These are phyloP conservation scores for Candida pini DNA, from an alignment of 805 yeast species.

Conservation along the genomic window DNA sequence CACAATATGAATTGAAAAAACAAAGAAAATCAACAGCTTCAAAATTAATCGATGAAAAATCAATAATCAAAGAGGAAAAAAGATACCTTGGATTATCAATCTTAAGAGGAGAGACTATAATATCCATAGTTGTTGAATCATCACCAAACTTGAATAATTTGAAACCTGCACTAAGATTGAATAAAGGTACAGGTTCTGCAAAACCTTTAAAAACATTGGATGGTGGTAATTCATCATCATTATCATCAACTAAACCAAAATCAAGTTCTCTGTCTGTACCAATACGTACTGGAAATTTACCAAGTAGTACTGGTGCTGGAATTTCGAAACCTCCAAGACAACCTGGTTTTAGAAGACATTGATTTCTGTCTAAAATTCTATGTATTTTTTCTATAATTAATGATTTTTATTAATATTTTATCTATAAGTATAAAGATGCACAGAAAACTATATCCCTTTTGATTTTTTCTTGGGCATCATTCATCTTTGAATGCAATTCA, in stretches of 20 bases:
- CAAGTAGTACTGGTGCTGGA: slow-evolving; percentile 2
- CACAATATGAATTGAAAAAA: slow-evolving; percentile 23
- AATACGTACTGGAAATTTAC: slow-evolving; percentile 13
- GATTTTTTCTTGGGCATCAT: slow-evolving; percentile 87
- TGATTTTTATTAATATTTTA: background rate
- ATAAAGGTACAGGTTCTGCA: slow-evolving; percentile 28
- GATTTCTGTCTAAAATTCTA: background rate
- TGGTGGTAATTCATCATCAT: slow-evolving; percentile 5
- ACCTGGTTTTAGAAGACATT: slow-evolving; percentile 13
- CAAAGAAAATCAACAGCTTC: slow-evolving; percentile 9
- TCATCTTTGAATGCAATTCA: slow-evolving; percentile 82
- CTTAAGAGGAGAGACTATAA: slow-evolving; percentile 82
- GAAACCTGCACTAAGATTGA: slow-evolving; percentile 27
- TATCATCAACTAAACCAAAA: too few species aligned
- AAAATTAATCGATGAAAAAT: slow-evolving; percentile 28
- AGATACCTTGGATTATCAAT: slow-evolving; percentile 77
- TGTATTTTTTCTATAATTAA: slow-evolving; percentile 1
- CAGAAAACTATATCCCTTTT: slow-evolving; percentile 97
- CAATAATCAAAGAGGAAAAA: slow-evolving; percentile 53
- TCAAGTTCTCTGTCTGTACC: too few species aligned
- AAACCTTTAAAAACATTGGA: slow-evolving; percentile 23
- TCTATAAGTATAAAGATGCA: slow-evolving; percentile 79
- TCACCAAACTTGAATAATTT: slow-evolving; percentile 37
- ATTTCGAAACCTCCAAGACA: slow-evolving; percentile 1
- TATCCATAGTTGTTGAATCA: slow-evolving; percentile 66